Percentiles rank a stretch among this genome's conserved stretches.
Evolutionary conservation across 371 early-diverging fungal genomes (phyloP).

Genomic region (Chytridium lagenaria): DNA sequence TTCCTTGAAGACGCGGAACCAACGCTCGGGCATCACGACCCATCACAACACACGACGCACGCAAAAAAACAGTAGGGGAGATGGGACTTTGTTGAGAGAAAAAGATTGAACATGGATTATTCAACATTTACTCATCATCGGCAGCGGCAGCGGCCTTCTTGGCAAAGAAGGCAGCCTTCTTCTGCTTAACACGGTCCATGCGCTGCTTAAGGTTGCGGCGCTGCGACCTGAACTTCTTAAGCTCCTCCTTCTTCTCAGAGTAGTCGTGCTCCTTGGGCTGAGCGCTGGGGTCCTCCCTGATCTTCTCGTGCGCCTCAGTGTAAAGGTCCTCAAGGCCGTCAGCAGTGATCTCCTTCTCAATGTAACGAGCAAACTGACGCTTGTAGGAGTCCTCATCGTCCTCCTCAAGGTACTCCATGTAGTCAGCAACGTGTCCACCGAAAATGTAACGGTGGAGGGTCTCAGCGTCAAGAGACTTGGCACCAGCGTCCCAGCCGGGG

Average conservation of each 20-base stretch:
- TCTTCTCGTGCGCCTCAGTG: slow-evolving; percentile 91
- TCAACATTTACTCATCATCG: slow-evolving; percentile 36
- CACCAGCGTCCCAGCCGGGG: slow-evolving; percentile 94
- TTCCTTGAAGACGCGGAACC: too few relatives aligned
- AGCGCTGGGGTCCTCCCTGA: slow-evolving; percentile 87
- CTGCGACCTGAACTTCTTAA: slow-evolving; percentile 65
- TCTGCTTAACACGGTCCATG: slow-evolving; percentile 86
- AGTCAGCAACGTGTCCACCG: slow-evolving; percentile 98
- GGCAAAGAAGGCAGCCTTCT: slow-evolving; percentile 79
- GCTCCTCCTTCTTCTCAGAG: slow-evolving; percentile 60
- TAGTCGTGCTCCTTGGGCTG: slow-evolving; percentile 78
- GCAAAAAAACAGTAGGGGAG: too few relatives aligned
- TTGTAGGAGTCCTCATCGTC: slow-evolving; percentile 98
- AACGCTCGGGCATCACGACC: too few relatives aligned
- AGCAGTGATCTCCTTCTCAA: slow-evolving; percentile 89
- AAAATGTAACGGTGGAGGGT: slow-evolving; percentile 97
- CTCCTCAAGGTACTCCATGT: slow-evolving; percentile 98
- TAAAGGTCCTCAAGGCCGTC: slow-evolving; percentile 97
- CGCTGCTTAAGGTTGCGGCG: slow-evolving; percentile 90
- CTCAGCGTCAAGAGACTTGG: slow-evolving; percentile 95
- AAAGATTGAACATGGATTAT: background rate
- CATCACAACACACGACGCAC: too few relatives aligned
- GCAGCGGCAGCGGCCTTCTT: slow-evolving; percentile 40
- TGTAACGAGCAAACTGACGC: slow-evolving; percentile 95
- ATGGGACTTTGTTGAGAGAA: too few relatives aligned